Evolutionary conservation across 2,329 filamentous ascomycete species (phyloP).

Genomic region (Penicillium glabrum): DNA sequence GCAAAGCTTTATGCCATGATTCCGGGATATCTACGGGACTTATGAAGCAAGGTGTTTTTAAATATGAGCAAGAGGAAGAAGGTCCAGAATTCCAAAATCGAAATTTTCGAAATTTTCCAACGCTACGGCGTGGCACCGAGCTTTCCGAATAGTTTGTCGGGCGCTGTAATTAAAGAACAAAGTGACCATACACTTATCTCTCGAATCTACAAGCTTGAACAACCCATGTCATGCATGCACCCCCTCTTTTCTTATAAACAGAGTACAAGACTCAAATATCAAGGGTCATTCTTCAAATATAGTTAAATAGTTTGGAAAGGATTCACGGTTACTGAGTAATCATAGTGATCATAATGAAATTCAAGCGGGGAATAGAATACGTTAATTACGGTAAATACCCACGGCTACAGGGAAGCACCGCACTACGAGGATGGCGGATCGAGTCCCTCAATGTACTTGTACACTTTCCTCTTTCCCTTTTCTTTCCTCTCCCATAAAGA

Average conservation of each 20-base stretch:
- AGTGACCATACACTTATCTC: slow-evolving; percentile 9
- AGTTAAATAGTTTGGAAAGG: not conserved
- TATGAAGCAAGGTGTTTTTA: not conserved
- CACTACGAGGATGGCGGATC: slow-evolving; percentile 4
- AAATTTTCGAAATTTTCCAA: not conserved
- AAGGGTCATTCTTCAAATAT: not conserved
- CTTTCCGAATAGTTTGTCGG: slow-evolving; percentile 9
- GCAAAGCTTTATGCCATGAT: not conserved
- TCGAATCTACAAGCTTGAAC: not conserved
- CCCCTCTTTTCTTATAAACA: not conserved
- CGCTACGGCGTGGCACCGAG: slow-evolving; percentile 18
- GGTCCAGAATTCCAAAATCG: not conserved
- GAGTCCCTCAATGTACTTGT: slow-evolving; percentile 7
- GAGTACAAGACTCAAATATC: not conserved
- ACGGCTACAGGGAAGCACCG: not conserved
- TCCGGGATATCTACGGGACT: not conserved
- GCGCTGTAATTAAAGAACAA: not conserved
- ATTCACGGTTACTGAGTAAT: not conserved
- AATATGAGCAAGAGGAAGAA: not conserved
- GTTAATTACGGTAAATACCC: slow-evolving; percentile 13
- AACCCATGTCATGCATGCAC: slow-evolving; percentile 1
- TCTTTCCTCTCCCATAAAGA: slow-evolving; percentile 7
- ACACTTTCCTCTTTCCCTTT: slow-evolving; percentile 7
- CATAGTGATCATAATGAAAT: not conserved
- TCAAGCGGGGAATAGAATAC: slow-evolving; percentile 3